Evolutionary conservation across 805 yeast species (phyloP), one percentile per base, ranked within the genome.

Genomic region (Candida namnaoensis): DNA sequence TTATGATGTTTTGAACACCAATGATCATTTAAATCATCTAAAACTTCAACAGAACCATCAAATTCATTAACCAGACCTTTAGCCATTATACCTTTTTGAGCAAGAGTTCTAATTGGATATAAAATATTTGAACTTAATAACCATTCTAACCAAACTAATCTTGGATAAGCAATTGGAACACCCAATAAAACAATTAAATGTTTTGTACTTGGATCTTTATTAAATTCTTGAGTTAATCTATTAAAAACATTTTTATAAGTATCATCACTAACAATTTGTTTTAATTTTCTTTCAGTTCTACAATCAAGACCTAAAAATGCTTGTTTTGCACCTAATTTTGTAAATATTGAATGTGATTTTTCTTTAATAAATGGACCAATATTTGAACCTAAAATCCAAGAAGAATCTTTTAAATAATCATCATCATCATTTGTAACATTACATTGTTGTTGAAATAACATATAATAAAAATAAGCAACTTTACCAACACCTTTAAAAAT

Each of bases 1-100:
- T 91, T 93, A 64, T 91, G 99, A 58, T 81, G 75, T 44, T 72
- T 72, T 4, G 96, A 82, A 60, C 97, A 88, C 99, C 99, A 91
- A 64, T 91, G 98, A 58, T 91, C 99, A 56, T 88, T 82, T 61
- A 93, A 69, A 59, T 91, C 98, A 57, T 93, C 98, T 49, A 93
- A 71, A 13, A 91, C 76, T 62, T 91, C 98, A 6, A 91, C 80
- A 35, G 83, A 78, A 2, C 97, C 97, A 57, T 90, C 96, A 54
- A 90, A 91, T 51, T 86, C 93, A 56, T 93, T 91, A 25, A 88
- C 88, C 32, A 91, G 62, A 0, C 95, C 95, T 44, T 72, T 71
- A 38, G 79, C 74, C 32, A 80, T 57, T 35, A 84, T 61, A 3
- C 88, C 88, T 43, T 71, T 73, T 42, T 74, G 68, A 3, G 91